Base-by-base conservation (phyloP, 2,329 filamentous ascomycete genomes). In the Aspergillus sp. region DNA sequence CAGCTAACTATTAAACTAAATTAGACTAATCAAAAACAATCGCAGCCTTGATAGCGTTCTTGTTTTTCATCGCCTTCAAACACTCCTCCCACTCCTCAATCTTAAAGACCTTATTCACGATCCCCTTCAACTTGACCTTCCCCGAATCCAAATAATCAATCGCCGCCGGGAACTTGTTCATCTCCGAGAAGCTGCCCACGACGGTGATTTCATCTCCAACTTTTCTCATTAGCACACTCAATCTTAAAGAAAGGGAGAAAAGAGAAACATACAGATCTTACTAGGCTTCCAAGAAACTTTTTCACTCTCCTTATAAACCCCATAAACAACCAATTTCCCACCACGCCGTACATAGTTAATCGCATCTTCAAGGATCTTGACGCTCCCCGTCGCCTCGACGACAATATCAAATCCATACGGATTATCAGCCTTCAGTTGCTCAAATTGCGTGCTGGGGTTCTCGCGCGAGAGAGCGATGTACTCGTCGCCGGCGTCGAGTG, bases 391-490 rank as follows among this genome's bases (percentile, higher is more conserved):
- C 32, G 84, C 84, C 71, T 87, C 82, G 19, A 86, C 77, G 20
- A 86, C 82, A 53, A 87, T 81, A 55, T 88, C 84, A 61, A 88
- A 88, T 3, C 85, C 85, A 58, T 87, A 82, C 0, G 84, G 83
- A 65, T 88, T 82, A 41, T 82, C 76, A 38, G 71, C 68, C 70
- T 81, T 82, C 52, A 88, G 69, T 59, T 81, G 71, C 41, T 77
- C 70, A 64, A 85, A 84, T 60, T 85, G 81, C 13, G 74, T 75
- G 33, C 73, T 67, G 5, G 82, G 75, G 53, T 82, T 73, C 50
- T 66, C 61, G 32, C 71, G 69, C 1, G 73, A 74, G 19, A 78
- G 67, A 30, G 65, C 64, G 20, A 78, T 51, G 49, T 74, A 78
- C 49, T 70, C 67, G 46, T 78, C 75, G 13, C 72, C 76, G 6